Evolutionary conservation across 306 rosid genomes (phyloP).

Genomic region (Cucumis melo): DNA sequence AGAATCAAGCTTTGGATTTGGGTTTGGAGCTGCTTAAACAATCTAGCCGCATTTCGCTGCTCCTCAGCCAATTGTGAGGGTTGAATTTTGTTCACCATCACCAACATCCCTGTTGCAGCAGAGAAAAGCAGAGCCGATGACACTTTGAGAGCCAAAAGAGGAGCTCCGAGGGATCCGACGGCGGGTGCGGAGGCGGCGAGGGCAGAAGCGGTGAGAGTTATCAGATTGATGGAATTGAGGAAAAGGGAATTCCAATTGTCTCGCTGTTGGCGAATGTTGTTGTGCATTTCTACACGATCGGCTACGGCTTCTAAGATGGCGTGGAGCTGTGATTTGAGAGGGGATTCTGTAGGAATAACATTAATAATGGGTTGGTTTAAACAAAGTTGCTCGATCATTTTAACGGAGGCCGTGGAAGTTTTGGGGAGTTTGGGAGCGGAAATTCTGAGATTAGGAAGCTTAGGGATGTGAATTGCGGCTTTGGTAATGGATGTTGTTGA

Average conservation of each 20-base stretch:
- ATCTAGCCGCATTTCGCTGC: slow-evolving; percentile 54
- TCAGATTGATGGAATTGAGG: slow-evolving; percentile 57
- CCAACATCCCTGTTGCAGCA: slow-evolving; percentile 49
- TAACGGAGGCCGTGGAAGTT: slow-evolving; percentile 12
- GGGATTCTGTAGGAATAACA: neutral
- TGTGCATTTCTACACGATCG: slow-evolving; percentile 61
- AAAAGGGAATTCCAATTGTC: slow-evolving; percentile 59
- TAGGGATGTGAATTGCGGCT: slow-evolving; percentile 41
- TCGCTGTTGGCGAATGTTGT: slow-evolving; percentile 47
- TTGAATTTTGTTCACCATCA: slow-evolving; percentile 57
- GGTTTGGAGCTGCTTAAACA: slow-evolving; percentile 34
- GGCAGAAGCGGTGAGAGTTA: slow-evolving; percentile 59
- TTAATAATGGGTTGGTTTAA: neutral
- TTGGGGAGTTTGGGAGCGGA: neutral
- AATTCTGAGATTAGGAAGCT: slow-evolving; percentile 17
- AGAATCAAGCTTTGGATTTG: slow-evolving; percentile 29
- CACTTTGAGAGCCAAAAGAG: slow-evolving; percentile 35
- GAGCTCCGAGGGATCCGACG: slow-evolving; percentile 3
- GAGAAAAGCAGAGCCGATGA: slow-evolving; percentile 44
- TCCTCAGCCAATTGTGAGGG: slow-evolving; percentile 85
- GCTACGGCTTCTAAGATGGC: slow-evolving; percentile 38
- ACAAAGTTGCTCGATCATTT: slow-evolving; percentile 22
- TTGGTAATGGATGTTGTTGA: slow-evolving; percentile 11
- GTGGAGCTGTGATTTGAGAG: slow-evolving; percentile 18
- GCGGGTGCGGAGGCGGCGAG: slow-evolving; percentile 39